Base-by-base conservation (phyloP, 192 early-diverging fungal genomes). In the Umbelopsis ramanniana region DNA sequence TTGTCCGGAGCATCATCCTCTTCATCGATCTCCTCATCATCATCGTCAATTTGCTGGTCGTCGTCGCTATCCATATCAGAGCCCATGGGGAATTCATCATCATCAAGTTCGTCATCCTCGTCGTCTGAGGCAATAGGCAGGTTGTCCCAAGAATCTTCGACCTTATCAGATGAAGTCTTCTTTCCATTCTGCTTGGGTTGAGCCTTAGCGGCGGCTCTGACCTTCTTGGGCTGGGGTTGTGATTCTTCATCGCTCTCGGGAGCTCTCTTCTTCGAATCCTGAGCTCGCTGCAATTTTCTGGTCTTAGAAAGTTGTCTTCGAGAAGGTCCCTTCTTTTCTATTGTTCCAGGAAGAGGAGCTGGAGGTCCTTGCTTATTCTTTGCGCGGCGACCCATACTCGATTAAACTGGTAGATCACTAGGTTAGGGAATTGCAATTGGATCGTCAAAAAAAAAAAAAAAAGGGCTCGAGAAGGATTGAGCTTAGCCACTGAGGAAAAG, bases 1-100 rank as follows among this genome's bases (percentile, higher is more conserved):
- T 77, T 83, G n/a, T 79, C 80, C 53, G 78, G 85, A 23, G 68
- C 81, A 17, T 73, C 74, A 40, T 82, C 81, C 35, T 79, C 83
- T 23, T 77, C 74, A 5, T 79, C 77, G 29, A 29, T 29, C 1
- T 70, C 74, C 35, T 80, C 78, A 0, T 75, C 76, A 22, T 85
- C 87, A 43, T 43, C 40, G 3, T 43, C 40, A 2, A 43, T 43
- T 43, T 3, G 38, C 38, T 40, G 38, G 38, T 40, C 38, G 23
- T 82, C 86, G 43, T 86, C 84, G 17, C 80, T 81, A 1, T 75
- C 85, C n/a, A 79, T 81, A 45, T 81, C 81, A 52, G 74, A 81
- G 40, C 82, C 45, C 72, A 81, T 23, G 74, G 69, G n/a, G 23
- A 67, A 48, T 22, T 76, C 71, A 26, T 75, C 72, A 68, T 76